phyloP scores from a whole-genome alignment of 208 protist species.

The Phytomonas sp. region DNA sequence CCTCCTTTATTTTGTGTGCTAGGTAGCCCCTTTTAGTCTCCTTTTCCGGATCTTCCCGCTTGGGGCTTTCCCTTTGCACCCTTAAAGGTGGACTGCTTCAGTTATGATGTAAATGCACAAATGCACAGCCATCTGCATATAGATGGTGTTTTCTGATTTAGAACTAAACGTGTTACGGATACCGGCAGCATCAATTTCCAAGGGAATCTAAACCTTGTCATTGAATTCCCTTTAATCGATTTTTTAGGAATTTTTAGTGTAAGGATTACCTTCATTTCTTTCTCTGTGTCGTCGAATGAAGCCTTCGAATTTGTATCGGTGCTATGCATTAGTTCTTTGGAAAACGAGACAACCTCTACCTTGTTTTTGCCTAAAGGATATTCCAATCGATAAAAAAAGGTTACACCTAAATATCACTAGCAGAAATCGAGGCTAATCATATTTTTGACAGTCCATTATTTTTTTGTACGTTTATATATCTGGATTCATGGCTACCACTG shows the following conservation, averaged over 20 bases:
- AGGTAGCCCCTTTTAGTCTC: background rate
- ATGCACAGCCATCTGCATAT: background rate
- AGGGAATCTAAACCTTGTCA: background rate
- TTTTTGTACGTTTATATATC: background rate
- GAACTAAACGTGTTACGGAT: background rate
- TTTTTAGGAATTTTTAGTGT: background rate
- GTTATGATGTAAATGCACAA: background rate
- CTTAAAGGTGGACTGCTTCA: background rate
- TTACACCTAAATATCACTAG: background rate
- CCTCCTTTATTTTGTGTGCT: background rate
- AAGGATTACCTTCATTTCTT: background rate
- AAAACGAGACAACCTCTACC: background rate
- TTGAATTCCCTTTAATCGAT: background rate
- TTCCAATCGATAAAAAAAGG: background rate
- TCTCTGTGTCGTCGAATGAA: background rate
- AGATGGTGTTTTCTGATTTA: background rate
- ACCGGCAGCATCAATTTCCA: background rate
- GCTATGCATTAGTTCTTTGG: background rate
- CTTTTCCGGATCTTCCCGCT: no score
- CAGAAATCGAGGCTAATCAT: background rate
- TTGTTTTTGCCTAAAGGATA: constrained; percentile 5
- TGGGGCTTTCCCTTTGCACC: background rate
- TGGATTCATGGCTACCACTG: constrained; percentile 9
- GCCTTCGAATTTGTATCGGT: background rate
- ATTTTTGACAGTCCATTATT: background rate